Conservation (phyloP, 768 basidiomycete genomes). For the Clitopilus hobsonii region DNA sequence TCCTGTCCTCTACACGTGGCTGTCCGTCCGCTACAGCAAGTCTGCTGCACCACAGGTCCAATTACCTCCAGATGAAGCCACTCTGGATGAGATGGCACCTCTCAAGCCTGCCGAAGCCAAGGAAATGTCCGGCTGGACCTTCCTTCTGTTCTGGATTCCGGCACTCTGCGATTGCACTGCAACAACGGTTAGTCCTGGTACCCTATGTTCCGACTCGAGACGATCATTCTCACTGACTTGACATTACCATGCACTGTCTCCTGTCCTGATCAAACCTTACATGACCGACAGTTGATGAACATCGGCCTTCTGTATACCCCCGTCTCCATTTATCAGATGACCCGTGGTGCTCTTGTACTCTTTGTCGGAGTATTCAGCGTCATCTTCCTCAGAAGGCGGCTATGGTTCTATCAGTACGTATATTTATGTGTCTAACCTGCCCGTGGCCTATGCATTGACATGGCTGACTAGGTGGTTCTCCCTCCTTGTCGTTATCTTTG, state of each 20-base stretch:
- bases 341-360: conserved; percentile 85
- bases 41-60: conserved; percentile 42
- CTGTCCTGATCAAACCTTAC: conserved; percentile 21
- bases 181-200: conserved; percentile 63
- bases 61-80: conserved; percentile 46
- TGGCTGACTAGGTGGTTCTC: conserved; percentile 71
- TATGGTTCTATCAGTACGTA: conserved; percentile 81
- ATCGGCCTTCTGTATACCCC: conserved; percentile 93
- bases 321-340: conserved; percentile 98
- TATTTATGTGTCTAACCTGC: conserved; percentile 4
- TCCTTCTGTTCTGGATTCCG: conserved; percentile 82
- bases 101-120: conserved; percentile 9
- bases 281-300: conserved; percentile 70
- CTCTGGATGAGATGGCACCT: neutral
- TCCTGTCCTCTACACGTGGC: conserved; percentile 72
- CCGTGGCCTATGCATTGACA: conserved; percentile 3
- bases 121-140: conserved; percentile 60
- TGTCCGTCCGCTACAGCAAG: conserved; percentile 34
- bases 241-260: conserved; percentile 7
- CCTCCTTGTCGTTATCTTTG: conserved; percentile 81
- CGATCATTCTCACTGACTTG: conserved; percentile 5
- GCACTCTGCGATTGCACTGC: conserved; percentile 88
- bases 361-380: conserved; percentile 93
- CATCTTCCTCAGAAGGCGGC: conserved; percentile 78
- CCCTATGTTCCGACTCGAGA: conserved; percentile 1